Conservation (phyloP, 2,329 filamentous ascomycete genomes). For the Colletotrichum somersetense region DNA sequence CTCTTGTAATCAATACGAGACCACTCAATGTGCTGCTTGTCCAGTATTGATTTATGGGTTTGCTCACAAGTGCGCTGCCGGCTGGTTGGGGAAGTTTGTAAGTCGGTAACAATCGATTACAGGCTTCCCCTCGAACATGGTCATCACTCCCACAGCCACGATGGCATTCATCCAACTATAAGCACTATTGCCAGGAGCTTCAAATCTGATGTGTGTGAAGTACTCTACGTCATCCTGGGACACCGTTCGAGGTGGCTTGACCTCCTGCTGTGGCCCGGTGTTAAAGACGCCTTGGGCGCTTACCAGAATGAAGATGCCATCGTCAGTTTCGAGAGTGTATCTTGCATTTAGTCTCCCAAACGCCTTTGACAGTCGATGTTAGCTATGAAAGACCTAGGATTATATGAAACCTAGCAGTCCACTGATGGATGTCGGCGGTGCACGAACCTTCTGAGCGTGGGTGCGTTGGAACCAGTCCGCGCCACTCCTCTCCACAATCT, state of each 20-base stretch:
- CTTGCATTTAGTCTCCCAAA: slow-evolving; percentile 42
- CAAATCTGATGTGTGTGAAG: slow-evolving; percentile 44
- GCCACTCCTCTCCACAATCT: slow-evolving; percentile 44
- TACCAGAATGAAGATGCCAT: slow-evolving; percentile 43
- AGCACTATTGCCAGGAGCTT: slow-evolving; percentile 41
- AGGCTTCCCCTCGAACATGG: slow-evolving; percentile 43
- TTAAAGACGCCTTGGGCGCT: slow-evolving; percentile 41
- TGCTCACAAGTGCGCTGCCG: slow-evolving; percentile 34
- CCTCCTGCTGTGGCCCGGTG: slow-evolving; percentile 15
- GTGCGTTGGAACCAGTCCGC: slow-evolving; percentile 44
- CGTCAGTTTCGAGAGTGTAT: slow-evolving; percentile 44
- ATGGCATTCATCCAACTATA: slow-evolving; percentile 45
- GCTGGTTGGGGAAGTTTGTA: slow-evolving; percentile 39
- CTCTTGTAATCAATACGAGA: not conserved
- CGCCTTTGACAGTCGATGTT: slow-evolving; percentile 3
- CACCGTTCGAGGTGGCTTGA: slow-evolving; percentile 10
- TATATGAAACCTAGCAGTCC: not conserved
- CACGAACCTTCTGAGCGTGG: slow-evolving; percentile 34
- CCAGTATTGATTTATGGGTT: not conserved
- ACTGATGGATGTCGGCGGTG: not conserved
- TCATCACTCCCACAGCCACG: slow-evolving; percentile 43
- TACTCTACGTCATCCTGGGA: slow-evolving; percentile 45
- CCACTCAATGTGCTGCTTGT: not conserved
- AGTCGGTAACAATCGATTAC: slow-evolving; percentile 45
- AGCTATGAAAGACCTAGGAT: not conserved